Evolutionary conservation across 208 protist genomes (phyloP), one percentile per base, ranked within the genome.

Genomic region (Balamuthia mandrillaris): DNA sequence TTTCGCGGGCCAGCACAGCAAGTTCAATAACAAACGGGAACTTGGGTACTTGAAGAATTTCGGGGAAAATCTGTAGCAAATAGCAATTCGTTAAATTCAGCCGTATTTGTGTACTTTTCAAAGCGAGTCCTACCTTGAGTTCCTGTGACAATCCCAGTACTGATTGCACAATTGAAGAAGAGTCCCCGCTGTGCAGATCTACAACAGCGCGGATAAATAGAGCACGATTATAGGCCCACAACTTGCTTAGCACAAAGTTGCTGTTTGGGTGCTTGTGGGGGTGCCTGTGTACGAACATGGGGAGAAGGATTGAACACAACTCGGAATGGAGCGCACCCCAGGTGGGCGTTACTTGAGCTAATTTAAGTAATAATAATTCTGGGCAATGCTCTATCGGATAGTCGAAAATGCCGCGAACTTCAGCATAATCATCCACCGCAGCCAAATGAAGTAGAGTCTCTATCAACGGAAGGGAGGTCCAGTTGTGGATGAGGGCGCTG

Each of bases 11-110:
- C n/a, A 94, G 86, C 0, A 58, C 58, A 16, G 91, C 92, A 14
- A 95, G 81, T 27, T 95, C 91, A 66, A 95, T 90, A n/a, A 87
- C 47, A 37, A 95, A 94, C 33, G 68, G 21, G 81, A 87, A 92
- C 6, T 78, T 86, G 21, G 77, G 78, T n/a, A 61, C 52, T 49
- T 90, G 77, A 3, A 93, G 61, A 18, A 94, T 90, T 35, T 31
- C 47, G 29, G 75, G 63, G 51, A 94, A 70, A 16, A 88, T 72
- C 49, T 89, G 39, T 12, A 12, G 10, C 37, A 74, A 16, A 27
- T 45, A 72, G 74, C 5, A 66, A 56, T 41, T 82, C n/a, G 41
- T 45, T 47, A 39, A 33, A n/a, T 42, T 42, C 21, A 75, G 1
- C 9, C 27, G 14, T 7, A 54, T 7, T 21, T 18, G 14, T n/a